phyloP scores from a whole-genome alignment of 805 yeast species.

The Zygotorulaspora florentina region DNA sequence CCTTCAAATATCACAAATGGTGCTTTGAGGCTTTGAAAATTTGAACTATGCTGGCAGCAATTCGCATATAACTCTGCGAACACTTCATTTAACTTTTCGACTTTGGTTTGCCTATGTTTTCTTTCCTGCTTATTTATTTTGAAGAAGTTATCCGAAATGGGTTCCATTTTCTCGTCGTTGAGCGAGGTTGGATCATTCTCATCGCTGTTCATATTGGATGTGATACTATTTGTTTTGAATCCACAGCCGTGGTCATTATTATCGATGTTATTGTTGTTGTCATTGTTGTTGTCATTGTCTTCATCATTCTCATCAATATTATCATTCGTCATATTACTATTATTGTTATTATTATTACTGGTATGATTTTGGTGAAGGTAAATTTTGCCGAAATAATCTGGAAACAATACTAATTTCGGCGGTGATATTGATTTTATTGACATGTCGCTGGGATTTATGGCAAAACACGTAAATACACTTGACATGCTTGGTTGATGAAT shows the following conservation, averaged over 20 bases:
- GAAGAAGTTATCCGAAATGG: neutral
- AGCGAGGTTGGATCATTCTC: neutral
- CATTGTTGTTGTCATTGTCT: conserved; percentile 1
- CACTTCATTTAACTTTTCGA: conserved; percentile 13
- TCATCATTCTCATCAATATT: conserved; percentile 3
- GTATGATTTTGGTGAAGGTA: conserved; percentile 8
- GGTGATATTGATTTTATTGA: conserved; percentile 9
- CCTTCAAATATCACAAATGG: conserved; percentile 26
- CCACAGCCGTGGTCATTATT: neutral
- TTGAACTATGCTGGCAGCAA: conserved; percentile 1
- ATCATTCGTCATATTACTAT: conserved; percentile 2
- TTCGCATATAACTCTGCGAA: conserved; percentile 11
- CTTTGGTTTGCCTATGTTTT: conserved; percentile 9
- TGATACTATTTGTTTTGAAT: neutral
- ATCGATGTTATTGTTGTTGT: neutral
- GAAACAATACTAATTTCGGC: conserved; percentile 20
- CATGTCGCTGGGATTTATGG: conserved; percentile 11
- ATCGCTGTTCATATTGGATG: neutral
- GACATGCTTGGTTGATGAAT: conserved; percentile 20
- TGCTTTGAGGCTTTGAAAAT: neutral
- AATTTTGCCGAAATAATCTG: conserved; percentile 15
- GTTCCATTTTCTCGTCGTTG: neutral
- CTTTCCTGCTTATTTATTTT: conserved; percentile 12
- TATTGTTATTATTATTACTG: conserved; percentile 1
- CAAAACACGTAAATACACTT: conserved; percentile 22